These are phyloP conservation scores for Elsinoe batatas DNA, from an alignment of 2,329 filamentous ascomycete species.

Conservation along the genomic window DNA sequence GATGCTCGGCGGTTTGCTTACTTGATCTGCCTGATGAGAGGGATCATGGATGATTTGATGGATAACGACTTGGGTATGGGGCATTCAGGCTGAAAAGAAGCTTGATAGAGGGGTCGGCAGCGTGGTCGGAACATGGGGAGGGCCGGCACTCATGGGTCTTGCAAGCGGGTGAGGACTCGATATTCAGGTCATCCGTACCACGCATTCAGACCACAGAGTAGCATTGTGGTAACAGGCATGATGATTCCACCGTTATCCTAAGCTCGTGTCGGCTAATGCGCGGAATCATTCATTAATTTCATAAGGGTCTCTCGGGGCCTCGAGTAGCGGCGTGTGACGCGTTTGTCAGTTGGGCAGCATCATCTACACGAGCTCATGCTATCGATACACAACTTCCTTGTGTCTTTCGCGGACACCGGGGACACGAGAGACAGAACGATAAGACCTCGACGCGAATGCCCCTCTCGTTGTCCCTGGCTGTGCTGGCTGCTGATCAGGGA, in stretches of 20 bases:
- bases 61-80: too few relatives aligned
- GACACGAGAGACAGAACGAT: background rate
- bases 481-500: slow-evolving; percentile 1
- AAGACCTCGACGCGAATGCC: background rate
- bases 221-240: too few relatives aligned
- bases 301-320: background rate
- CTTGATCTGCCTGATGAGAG: background rate
- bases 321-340: background rate
- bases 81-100: too few relatives aligned
- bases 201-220: too few relatives aligned
- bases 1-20: slow-evolving; percentile 31
- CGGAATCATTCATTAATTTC: too few relatives aligned
- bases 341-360: background rate
- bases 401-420: background rate
- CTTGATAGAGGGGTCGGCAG: too few relatives aligned
- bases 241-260: background rate
- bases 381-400: background rate
- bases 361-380: background rate
- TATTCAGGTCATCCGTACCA: too few relatives aligned
- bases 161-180: too few relatives aligned
- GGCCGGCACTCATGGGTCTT: too few relatives aligned
- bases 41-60: too few relatives aligned
- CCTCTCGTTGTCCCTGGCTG: background rate
- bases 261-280: too few relatives aligned
- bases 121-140: too few relatives aligned